Conservation (phyloP, 1,139 yeast species). For the Hyphopichia wangnamkhiaoensis region DNA sequence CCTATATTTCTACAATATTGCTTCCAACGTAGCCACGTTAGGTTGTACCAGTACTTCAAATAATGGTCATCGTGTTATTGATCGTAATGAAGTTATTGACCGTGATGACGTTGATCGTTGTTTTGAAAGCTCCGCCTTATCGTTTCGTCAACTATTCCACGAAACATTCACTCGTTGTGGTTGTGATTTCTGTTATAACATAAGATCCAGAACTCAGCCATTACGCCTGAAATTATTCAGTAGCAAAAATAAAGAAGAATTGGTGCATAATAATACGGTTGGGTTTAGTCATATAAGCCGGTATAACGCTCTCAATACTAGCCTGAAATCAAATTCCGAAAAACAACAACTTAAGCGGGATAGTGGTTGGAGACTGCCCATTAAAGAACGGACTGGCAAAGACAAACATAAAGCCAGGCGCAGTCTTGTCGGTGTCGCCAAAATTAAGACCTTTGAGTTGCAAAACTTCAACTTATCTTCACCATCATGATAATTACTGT, state of each 20-base stretch:
- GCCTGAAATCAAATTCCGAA: neutral
- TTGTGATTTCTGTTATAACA: slow-evolving; percentile 1
- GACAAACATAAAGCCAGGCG: neutral
- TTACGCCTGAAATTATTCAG: neutral
- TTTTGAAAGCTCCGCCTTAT: slow-evolving; percentile 15
- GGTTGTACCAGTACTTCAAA: too few species aligned
- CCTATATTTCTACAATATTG: slow-evolving; percentile 24
- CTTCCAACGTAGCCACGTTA: too few species aligned
- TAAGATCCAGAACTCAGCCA: neutral
- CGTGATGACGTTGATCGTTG: slow-evolving; percentile 9
- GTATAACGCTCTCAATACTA: neutral
- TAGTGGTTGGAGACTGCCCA: neutral
- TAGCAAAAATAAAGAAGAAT: neutral
- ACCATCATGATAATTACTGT: neutral
- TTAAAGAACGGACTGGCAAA: too few species aligned
- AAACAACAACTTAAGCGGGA: neutral
- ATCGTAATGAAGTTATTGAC: slow-evolving; percentile 17
- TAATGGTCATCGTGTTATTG: slow-evolving; percentile 13
- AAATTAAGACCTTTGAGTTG: neutral
- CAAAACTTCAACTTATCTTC: neutral
- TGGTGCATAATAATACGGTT: neutral
- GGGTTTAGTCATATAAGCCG: slow-evolving; percentile 6
- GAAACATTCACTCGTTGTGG: slow-evolving; percentile 1
- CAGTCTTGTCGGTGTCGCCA: neutral
- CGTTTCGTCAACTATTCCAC: slow-evolving; percentile 9